Evolutionary conservation across 1,139 yeast species (phyloP).

Genomic region (Yamadazyma spencermartinsiae): DNA sequence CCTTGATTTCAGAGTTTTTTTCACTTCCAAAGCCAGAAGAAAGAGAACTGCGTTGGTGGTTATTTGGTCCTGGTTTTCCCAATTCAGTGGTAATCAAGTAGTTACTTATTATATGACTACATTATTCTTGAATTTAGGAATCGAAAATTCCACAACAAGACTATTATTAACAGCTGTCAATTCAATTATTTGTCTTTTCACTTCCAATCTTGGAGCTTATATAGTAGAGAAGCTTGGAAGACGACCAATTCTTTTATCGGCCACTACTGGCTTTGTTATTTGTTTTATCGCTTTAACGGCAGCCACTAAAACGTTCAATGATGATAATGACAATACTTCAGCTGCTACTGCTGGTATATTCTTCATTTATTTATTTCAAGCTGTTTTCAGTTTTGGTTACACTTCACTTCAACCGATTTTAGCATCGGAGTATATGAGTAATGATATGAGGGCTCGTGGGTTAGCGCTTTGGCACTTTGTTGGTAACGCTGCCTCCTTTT

Average conservation of each 20-base stretch:
- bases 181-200: constrained; percentile 16
- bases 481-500: constrained; percentile 19
- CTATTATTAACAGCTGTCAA: constrained; percentile 21
- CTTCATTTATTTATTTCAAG: constrained; percentile 20
- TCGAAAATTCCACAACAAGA: constrained; percentile 17
- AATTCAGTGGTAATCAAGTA: constrained; percentile 20
- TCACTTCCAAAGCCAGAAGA: constrained; percentile 3
- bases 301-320: constrained; percentile 17
- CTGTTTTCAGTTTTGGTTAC: constrained; percentile 20
- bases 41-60: constrained; percentile 4
- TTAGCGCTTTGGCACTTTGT: constrained; percentile 16
- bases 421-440: constrained; percentile 21
- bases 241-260: constrained; percentile 20
- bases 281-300: constrained; percentile 18
- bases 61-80: constrained; percentile 5
- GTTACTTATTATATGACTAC: constrained; percentile 21
- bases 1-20: constrained; percentile 3
- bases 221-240: constrained; percentile 18
- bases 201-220: constrained; percentile 19
- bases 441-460: constrained; percentile 18
- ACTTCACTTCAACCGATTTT: constrained; percentile 23
- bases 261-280: constrained; percentile 19
- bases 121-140: constrained; percentile 19
- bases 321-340: constrained; percentile 9
- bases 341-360: constrained; percentile 16